Evolutionary conservation across 352 stramenopile species (phyloP).

Genomic region (Albugo laibachii): DNA sequence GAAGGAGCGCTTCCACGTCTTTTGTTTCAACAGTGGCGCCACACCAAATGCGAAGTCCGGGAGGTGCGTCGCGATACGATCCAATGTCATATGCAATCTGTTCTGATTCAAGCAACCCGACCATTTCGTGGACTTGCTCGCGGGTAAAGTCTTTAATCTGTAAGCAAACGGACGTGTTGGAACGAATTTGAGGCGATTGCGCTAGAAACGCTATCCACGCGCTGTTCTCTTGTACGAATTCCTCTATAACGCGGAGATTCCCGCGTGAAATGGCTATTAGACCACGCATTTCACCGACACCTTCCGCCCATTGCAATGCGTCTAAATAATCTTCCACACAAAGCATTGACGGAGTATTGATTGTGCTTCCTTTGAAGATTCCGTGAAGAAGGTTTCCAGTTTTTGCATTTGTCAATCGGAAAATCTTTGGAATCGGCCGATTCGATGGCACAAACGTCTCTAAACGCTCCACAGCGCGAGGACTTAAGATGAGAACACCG

Average conservation of each 20-base stretch:
- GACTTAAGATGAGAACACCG: slow-evolving; percentile 93
- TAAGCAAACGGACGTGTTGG: slow-evolving; percentile 95
- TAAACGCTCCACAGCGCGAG: slow-evolving; percentile 90
- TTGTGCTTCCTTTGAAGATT: slow-evolving; percentile 97
- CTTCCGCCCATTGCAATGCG: slow-evolving; percentile 90
- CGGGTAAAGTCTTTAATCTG: slow-evolving; percentile 84
- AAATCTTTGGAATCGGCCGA: slow-evolving; percentile 96
- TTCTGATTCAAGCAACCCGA: slow-evolving; percentile 88
- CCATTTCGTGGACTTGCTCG: slow-evolving; percentile 94
- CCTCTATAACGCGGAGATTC: slow-evolving; percentile 90
- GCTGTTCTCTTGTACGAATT: slow-evolving; percentile 92
- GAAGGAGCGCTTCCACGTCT: slow-evolving; percentile 94
- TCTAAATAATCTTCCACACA: slow-evolving; percentile 99
- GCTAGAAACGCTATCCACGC: slow-evolving; percentile 95
- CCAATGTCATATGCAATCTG: slow-evolving; percentile 95
- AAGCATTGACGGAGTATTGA: slow-evolving; percentile 99
- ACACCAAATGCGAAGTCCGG: slow-evolving; percentile 97
- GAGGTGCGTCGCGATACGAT: slow-evolving; percentile 95
- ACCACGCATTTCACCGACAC: slow-evolving; percentile 83
- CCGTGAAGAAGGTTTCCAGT: slow-evolving; percentile 84
- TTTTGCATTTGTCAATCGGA: slow-evolving; percentile 92
- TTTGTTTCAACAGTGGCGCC: slow-evolving; percentile 96
- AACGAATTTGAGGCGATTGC: slow-evolving; percentile 82
- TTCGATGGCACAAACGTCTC: slow-evolving; percentile 83
- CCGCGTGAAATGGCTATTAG: slow-evolving; percentile 87